These are phyloP conservation scores for Saccharomyces pastorianus DNA, from an alignment of 1,139 yeast species.

Conservation along the genomic window DNA sequence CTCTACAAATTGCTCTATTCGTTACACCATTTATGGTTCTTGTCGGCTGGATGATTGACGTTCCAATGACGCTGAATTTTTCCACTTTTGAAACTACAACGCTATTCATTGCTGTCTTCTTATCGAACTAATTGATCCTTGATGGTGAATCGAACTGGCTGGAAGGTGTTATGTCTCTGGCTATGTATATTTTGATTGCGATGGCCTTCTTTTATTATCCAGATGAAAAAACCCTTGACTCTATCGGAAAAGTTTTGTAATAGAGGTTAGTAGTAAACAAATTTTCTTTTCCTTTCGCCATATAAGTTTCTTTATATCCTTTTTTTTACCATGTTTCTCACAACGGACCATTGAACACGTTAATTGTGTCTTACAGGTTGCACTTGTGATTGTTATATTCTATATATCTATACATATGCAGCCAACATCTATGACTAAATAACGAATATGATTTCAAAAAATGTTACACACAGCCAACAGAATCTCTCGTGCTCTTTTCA, in stretches of 20 bases:
- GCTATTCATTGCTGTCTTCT: constrained; percentile 77
- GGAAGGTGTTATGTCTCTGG: constrained; percentile 86
- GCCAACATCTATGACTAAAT: not conserved
- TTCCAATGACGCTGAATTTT: constrained; percentile 88
- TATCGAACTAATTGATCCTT: constrained; percentile 74
- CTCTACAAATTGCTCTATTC: constrained; percentile 88
- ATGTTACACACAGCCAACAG: not conserved
- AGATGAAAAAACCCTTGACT: constrained; percentile 20
- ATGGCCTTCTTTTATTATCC: constrained; percentile 70
- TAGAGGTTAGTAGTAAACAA: not conserved
- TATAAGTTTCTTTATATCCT: no score
- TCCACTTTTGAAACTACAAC: constrained; percentile 91
- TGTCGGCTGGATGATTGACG: constrained; percentile 82
- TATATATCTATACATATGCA: no score
- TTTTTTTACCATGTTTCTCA: no score
- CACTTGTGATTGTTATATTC: not conserved
- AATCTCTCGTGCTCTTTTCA: not conserved
- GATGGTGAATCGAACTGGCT: constrained; percentile 97
- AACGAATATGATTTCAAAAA: not conserved
- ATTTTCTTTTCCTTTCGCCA: not conserved
- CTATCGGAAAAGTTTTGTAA: not conserved
- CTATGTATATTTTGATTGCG: constrained; percentile 80
- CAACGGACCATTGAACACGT: not conserved
- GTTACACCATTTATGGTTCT: constrained; percentile 93
- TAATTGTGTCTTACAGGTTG: not conserved